A percentile compares a stretch with the other conserved stretches of the same genome.
These are phyloP conservation scores for Scutellaria minor DNA, from an alignment of 257 asterid genomes.

Conservation along the genomic window DNA sequence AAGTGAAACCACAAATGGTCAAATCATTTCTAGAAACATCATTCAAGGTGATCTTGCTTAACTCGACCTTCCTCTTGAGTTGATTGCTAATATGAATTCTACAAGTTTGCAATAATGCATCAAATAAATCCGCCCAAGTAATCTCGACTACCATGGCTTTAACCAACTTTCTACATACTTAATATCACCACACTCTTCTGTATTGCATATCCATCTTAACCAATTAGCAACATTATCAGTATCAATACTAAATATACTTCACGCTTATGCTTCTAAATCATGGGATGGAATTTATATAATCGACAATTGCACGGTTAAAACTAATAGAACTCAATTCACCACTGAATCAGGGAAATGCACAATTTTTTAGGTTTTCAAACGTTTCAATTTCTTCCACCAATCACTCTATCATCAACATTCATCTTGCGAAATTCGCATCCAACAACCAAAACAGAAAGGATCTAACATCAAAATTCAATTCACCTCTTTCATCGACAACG, in stretches of 20 bases:
- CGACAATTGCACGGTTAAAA: no score
- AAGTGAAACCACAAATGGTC: not conserved
- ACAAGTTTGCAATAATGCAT: not conserved
- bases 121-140: not conserved
- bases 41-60: no score
- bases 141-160: not conserved
- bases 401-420: not conserved
- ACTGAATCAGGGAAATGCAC: not conserved
- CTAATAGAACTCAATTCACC: not conserved
- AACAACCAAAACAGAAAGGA: conserved; percentile 19
- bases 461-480: conserved; percentile 1
- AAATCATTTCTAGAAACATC: not conserved
- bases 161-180: conserved; percentile 5
- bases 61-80: no score
- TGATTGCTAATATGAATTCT: not conserved
- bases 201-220: not conserved
- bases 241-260: not conserved
- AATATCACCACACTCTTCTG: not conserved
- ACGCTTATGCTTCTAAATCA: not conserved
- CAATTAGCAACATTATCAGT: not conserved
- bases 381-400: not conserved
- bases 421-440: not conserved
- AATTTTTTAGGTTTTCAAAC: not conserved
- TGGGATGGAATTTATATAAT: no score
- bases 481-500: conserved; percentile 90